Evolutionary conservation across 805 yeast species (phyloP), one percentile per base, ranked within the genome.

Genomic region (Cyberlindnera meyerae): DNA sequence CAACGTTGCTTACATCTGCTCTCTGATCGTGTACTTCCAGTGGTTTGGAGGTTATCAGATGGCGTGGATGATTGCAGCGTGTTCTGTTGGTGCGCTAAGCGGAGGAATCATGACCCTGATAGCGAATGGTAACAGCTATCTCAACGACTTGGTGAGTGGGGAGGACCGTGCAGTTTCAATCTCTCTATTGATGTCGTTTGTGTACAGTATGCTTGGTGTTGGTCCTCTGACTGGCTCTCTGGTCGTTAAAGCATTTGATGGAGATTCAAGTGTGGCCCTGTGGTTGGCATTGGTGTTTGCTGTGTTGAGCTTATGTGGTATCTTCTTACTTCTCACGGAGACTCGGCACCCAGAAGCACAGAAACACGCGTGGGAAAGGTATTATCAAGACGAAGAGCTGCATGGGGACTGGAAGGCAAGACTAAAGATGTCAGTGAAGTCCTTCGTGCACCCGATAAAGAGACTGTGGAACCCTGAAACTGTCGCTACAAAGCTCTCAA

Each of bases 61-160:
- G 18, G 15, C 31, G 13, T 14, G 39, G 11, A 38, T 47, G 40
- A 34, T 52, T 2, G 2, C 42, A 0, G 18, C 35, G 2, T 15
- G 34, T 3, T 49, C 54, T 4, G 21, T 40, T 12, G 53, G 49
- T 1, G 40, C 31, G 12, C 21, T 52, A 3, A 36, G 40, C 26
- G 57, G 55, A 15, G 55, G 55, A 27, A 40, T 45, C 4, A 48
- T 52, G 49, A 46, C 55, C 1, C 26, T 51, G 17, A 47, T 52
- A 11, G 46, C 55, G 6, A 46, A 38, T 25, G 55, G 57, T 5
- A 49, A 47, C 32, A 44, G 53, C 21, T 51, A 52, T 28, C 20
- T 52, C 8, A 44, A 39, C 29, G 55, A 52, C 36, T 37, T 52
- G 11, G 42, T 43, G 8, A 6, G n/a, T 2, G 33, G 43, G 5